These are phyloP conservation scores for Vickermania ingenoplastis DNA, from an alignment of 208 protist genomes.

Conservation along the genomic window DNA sequence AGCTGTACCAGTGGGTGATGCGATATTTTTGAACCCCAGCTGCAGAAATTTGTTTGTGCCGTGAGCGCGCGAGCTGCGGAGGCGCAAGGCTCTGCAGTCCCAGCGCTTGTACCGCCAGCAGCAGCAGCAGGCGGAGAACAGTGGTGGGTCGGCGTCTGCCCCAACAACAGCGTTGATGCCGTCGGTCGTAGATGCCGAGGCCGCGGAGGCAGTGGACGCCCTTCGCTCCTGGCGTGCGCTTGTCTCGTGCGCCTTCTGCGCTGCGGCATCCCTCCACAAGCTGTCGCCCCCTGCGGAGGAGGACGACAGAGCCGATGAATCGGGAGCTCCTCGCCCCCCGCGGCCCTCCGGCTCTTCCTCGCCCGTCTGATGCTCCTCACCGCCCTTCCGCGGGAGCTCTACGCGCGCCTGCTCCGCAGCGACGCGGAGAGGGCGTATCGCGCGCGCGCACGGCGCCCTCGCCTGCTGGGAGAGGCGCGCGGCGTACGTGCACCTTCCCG, in stretches of 20 bases:
- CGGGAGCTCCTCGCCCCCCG: background rate
- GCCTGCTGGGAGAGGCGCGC: constrained; percentile 76
- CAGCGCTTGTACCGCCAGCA: background rate
- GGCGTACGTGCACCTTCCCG: constrained; percentile 36
- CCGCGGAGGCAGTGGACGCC: too few relatives aligned
- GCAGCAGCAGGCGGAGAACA: background rate
- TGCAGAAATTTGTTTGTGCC: background rate
- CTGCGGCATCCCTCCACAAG: background rate
- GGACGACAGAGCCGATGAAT: background rate
- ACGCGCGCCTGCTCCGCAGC: constrained; percentile 46
- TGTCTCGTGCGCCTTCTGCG: background rate
- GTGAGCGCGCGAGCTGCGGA: background rate
- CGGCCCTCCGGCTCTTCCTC: constrained; percentile 25
- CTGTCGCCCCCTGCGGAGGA: background rate
- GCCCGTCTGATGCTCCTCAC: constrained; percentile 70
- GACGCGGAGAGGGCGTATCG: constrained; percentile 52
- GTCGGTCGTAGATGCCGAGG: background rate
- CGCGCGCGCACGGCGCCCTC: constrained; percentile 62
- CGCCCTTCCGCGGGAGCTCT: constrained; percentile 56
- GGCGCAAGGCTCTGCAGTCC: too few relatives aligned
- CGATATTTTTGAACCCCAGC: background rate
- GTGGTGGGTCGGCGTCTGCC: background rate
- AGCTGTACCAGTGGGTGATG: background rate
- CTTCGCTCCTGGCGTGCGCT: background rate
- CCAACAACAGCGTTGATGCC: too few relatives aligned